Conservation (phyloP, 2,329 filamentous ascomycete species). For the Epicoccum nigrum region DNA sequence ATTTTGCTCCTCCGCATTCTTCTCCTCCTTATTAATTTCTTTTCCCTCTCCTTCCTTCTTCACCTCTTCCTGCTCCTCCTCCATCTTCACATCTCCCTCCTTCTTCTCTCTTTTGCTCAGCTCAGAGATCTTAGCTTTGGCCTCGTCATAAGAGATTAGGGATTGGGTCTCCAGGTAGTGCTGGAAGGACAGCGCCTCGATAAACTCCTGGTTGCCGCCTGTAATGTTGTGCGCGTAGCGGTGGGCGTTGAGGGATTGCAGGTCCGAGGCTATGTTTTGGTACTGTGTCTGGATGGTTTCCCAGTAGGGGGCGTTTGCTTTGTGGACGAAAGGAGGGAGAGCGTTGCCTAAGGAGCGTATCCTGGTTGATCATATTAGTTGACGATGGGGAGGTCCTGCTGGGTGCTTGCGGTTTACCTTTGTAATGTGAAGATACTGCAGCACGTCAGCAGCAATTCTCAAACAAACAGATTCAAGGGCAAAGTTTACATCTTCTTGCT, state of each 20-base stretch:
- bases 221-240: slow-evolving; percentile 82
- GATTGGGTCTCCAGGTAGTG: slow-evolving; percentile 82
- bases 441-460: slow-evolving; percentile 16
- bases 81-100: neutral
- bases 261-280: slow-evolving; percentile 69
- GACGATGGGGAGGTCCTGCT: neutral
- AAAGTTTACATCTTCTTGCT: slow-evolving; percentile 99
- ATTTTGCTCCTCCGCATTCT: neutral
- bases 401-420: slow-evolving; percentile 60
- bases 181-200: slow-evolving; percentile 87
- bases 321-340: slow-evolving; percentile 71
- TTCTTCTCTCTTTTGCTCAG: slow-evolving; percentile 33
- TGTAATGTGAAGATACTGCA: slow-evolving; percentile 82
- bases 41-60: neutral
- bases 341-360: slow-evolving; percentile 65
- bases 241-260: slow-evolving; percentile 78
- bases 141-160: slow-evolving; percentile 72
- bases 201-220: slow-evolving; percentile 85
- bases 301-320: slow-evolving; percentile 73
- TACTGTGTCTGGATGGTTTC: slow-evolving; percentile 75
- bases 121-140: slow-evolving; percentile 49
- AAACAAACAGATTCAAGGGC: neutral
- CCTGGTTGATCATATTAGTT: slow-evolving; percentile 50
- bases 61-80: too few relatives aligned
- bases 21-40: neutral